phyloP scores from a whole-genome alignment of 306 rosid genomes.

The Inga oerstediana region DNA sequence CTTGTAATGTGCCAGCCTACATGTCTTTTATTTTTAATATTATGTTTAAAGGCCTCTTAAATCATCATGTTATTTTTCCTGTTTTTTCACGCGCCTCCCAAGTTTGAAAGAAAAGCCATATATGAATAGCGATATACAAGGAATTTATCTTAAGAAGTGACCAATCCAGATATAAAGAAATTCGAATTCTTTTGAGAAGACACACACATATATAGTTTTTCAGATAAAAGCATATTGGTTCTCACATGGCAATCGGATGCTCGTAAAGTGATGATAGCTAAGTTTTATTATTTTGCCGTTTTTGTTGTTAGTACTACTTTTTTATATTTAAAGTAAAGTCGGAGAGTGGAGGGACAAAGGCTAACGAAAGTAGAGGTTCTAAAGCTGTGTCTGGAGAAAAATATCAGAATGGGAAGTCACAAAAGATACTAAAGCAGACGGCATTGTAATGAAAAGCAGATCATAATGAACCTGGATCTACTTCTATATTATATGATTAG shows the following conservation, averaged over 20 bases:
- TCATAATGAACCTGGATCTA: neutral
- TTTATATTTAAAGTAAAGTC: neutral
- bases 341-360: neutral
- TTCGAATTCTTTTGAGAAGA: too few species aligned
- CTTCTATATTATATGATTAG: constrained; percentile 8
- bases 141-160: too few species aligned
- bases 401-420: neutral
- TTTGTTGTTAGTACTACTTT: neutral
- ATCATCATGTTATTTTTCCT: too few species aligned
- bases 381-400: neutral
- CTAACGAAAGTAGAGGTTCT: neutral
- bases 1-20: neutral
- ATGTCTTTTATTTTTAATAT: too few species aligned
- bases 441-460: neutral
- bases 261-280: neutral
- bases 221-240: neutral
- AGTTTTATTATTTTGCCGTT: neutral
- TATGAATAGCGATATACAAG: too few species aligned
- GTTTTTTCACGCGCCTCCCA: too few species aligned
- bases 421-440: neutral
- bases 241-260: neutral
- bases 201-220: too few species aligned
- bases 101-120: too few species aligned
- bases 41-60: too few species aligned
- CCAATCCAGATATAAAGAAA: too few species aligned